Evolutionary conservation across 805 yeast genomes (phyloP).

Genomic region (Cyberlindnera maritima): DNA sequence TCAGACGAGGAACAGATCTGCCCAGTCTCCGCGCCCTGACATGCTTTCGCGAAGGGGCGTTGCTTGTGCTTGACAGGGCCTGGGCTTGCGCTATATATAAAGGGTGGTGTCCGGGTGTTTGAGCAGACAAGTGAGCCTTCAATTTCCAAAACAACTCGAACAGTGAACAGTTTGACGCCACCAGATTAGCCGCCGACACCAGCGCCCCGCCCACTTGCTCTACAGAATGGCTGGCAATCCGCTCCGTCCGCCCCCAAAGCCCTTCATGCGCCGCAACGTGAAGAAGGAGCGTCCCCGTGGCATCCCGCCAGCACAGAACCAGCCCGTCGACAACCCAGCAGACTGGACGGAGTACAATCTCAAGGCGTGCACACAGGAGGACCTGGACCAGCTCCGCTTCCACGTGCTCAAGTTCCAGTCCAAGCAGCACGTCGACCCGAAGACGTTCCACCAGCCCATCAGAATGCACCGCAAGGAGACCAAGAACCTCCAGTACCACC

Average conservation of each 20-base stretch:
- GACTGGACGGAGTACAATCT: constrained; percentile 43
- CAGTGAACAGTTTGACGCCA: too few relatives aligned
- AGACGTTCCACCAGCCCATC: constrained; percentile 72
- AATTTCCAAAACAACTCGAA: too few relatives aligned
- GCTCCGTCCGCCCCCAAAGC: constrained; percentile 21
- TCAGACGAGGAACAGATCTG: too few relatives aligned
- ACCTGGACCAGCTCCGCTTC: constrained; percentile 66
- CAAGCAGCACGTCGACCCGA: constrained; percentile 70
- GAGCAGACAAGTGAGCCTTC: too few relatives aligned
- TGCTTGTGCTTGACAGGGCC: neutral
- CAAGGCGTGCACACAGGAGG: constrained; percentile 70
- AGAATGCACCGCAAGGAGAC: constrained; percentile 94
- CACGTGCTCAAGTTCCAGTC: constrained; percentile 83
- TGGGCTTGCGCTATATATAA: too few relatives aligned
- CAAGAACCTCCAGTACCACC: constrained; percentile 80
- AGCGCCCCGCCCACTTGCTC: too few relatives aligned
- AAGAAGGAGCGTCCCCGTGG: constrained; percentile 13
- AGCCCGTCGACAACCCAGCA: constrained; percentile 24
- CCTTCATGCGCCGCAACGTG: constrained; percentile 13
- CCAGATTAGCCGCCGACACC: neutral
- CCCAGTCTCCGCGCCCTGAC: too few relatives aligned
- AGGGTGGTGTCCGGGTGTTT: neutral
- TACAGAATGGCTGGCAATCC: constrained; percentile 17
- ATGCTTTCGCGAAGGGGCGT: neutral
- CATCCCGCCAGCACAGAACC: constrained; percentile 16